Conservation (phyloP, 495 filamentous ascomycete genomes). For the Penicillium argentinense region DNA sequence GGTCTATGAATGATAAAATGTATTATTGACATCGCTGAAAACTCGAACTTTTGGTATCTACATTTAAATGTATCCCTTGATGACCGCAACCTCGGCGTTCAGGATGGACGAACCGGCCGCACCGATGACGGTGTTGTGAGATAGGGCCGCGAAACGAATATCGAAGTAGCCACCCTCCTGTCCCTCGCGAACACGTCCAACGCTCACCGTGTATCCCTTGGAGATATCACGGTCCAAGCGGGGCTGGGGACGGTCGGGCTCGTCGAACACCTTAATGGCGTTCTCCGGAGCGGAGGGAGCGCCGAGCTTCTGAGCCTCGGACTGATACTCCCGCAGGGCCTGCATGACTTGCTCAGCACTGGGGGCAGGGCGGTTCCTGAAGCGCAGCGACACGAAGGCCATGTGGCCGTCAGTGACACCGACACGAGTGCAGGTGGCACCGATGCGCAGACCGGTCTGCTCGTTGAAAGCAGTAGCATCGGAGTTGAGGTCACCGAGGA, state of each 20-base stretch:
- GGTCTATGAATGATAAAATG: constrained; percentile 3
- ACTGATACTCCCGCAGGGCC: constrained; percentile 70
- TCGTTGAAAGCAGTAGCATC: constrained; percentile 66
- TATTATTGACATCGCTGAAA: constrained; percentile 29
- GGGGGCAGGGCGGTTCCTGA: constrained; percentile 56
- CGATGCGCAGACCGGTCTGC: constrained; percentile 63
- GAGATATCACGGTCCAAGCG: constrained; percentile 74
- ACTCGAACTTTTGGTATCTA: constrained; percentile 24
- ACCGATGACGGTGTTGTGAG: constrained; percentile 90
- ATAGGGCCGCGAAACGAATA: constrained; percentile 77
- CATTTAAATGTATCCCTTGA: constrained; percentile 77
- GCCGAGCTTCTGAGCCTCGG: constrained; percentile 70
- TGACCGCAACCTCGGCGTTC: constrained; percentile 88
- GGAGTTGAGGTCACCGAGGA: constrained; percentile 66
- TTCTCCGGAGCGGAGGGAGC: constrained; percentile 74
- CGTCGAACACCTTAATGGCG: constrained; percentile 76
- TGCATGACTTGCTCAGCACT: constrained; percentile 65
- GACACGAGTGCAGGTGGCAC: constrained; percentile 80
- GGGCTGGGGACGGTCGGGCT: constrained; percentile 81
- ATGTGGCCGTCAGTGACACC: constrained; percentile 83
- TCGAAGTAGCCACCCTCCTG: constrained; percentile 77
- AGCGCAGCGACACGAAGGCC: constrained; percentile 76
- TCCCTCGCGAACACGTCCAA: constrained; percentile 70
- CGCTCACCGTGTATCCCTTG: constrained; percentile 76
- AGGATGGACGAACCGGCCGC: constrained; percentile 92